Base-by-base conservation (phyloP, 441 rosid genomes). In the Populus hybrid region DNA sequence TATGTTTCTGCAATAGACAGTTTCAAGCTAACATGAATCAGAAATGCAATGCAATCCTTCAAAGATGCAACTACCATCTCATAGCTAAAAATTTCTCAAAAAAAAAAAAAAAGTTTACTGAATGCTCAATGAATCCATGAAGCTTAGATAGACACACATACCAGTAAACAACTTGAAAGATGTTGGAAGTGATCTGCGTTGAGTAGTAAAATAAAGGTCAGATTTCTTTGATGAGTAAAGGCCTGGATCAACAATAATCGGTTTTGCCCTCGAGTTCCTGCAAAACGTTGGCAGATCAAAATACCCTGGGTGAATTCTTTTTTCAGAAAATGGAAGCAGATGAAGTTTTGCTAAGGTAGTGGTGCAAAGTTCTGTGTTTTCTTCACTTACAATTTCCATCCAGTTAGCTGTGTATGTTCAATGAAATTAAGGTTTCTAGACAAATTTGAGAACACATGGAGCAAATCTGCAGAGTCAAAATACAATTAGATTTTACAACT, bases 81-180 rank as follows among this genome's bases (percentile, higher is more conserved):
- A 16, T 23, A n/a, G 2, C 36, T 9, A 10, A 18, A 56, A 23
- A 35, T 9, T 18, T n/a, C 6, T 23, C 26, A 9, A 61, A 40
- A 9, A 40, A 64, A 9, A 64, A 9, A 67, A n/a, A 38, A 20
- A 24, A 18, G 64, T n/a, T 31, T 72, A 26, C 31, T 11, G 42
- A 20, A 16, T 24, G 59, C 74, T 67, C 1, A 36, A 70, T 59
- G 23, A 74, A 70, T 36, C 3, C 71, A 76, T 29, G 67, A 75
- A 56, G 68, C 16, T 10, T 56, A 31, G 71, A 74, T 69, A 72
- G 38, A 67, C 63, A 21, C 28, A 73, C 79, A 73, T 77, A 94
- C 97, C 98, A 18, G 98, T 91, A 80, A 87, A 94, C 81, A 95
- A 81, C 92, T 91, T 93, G 87, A 92, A 95, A 64, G 99, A 87